These are phyloP conservation scores for Daldinia concentrica DNA, from an alignment of 495 filamentous ascomycete genomes.

Conservation along the genomic window DNA sequence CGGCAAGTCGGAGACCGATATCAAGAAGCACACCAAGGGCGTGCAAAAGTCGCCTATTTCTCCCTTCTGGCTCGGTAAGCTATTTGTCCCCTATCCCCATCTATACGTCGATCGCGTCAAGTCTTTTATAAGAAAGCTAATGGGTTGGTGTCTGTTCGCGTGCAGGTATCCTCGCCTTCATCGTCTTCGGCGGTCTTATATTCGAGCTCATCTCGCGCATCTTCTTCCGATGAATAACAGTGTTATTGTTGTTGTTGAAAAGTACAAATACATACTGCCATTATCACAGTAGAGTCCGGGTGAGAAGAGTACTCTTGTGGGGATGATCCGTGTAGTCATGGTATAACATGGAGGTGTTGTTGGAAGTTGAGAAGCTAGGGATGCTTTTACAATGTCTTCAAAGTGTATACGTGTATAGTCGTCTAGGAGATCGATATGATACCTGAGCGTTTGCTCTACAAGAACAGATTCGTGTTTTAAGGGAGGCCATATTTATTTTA, in stretches of 20 bases:
- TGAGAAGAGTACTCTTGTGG: constrained; percentile 1
- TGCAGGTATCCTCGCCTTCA: constrained; percentile 78
- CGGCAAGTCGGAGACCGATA: constrained; percentile 76
- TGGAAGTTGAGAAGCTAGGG: background rate
- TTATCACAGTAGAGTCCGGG: background rate
- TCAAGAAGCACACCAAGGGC: constrained; percentile 73
- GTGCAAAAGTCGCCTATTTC: constrained; percentile 79
- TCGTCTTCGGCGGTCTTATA: constrained; percentile 83
- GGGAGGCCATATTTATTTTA: constrained; percentile 8
- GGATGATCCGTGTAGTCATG: background rate
- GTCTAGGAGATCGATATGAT: constrained; percentile 28
- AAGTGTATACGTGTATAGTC: constrained; percentile 21
- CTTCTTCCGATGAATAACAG: constrained; percentile 62
- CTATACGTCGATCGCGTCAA: background rate
- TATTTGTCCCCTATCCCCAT: background rate
- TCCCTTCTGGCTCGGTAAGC: constrained; percentile 84
- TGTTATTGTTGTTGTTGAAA: constrained; percentile 1
- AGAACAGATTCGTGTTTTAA: constrained; percentile 23
- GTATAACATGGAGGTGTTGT: background rate
- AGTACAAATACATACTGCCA: background rate
- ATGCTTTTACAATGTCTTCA: constrained; percentile 8
- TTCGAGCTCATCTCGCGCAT: constrained; percentile 83
- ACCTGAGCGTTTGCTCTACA: constrained; percentile 34
- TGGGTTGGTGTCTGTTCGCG: background rate
- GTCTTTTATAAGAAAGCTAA: background rate